A percentile compares a stretch with the other conserved stretches of the same genome.
Evolutionary conservation across 2,329 filamentous ascomycete species (phyloP).

Genomic region (Zymoseptoria crescenta): DNA sequence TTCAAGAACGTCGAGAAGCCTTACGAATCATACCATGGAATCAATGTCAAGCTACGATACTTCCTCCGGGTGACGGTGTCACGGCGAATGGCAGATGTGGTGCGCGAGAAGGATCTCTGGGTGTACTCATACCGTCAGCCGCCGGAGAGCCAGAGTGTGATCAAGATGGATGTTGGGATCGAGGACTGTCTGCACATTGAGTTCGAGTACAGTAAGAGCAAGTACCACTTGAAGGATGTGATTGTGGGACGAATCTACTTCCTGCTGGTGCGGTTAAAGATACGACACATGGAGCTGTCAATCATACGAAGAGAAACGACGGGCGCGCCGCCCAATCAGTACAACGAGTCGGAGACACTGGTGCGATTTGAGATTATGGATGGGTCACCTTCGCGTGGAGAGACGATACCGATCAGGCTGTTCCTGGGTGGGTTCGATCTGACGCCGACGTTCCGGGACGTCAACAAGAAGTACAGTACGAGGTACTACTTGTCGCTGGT

Average conservation of each 20-base stretch:
- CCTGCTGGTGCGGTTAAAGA: conserved; percentile 91
- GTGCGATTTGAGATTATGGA: conserved; percentile 99
- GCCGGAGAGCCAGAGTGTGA: conserved; percentile 93
- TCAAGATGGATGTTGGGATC: conserved; percentile 99
- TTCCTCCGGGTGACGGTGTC: conserved; percentile 96
- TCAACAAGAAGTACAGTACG: conserved; percentile 99
- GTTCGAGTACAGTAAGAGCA: conserved; percentile 98
- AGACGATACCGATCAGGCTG: conserved; percentile 91
- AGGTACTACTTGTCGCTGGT: conserved; percentile 96
- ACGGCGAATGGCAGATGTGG: conserved; percentile 92
- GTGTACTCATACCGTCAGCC: conserved; percentile 98
- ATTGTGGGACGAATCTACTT: conserved; percentile 99
- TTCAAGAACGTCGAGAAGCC: conserved; percentile 99
- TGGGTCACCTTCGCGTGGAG: conserved; percentile 87
- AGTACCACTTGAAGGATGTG: conserved; percentile 98
- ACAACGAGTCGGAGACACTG: conserved; percentile 97
- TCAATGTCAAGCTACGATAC: conserved; percentile 98
- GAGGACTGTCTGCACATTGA: conserved; percentile 99
- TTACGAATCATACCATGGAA: conserved; percentile 99
- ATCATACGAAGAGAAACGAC: conserved; percentile 97
- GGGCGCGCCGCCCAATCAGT: conserved; percentile 93
- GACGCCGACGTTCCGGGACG: conserved; percentile 95
- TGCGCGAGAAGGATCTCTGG: conserved; percentile 99
- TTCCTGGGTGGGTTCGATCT: conserved; percentile 97
- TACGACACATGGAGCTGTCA: conserved; percentile 98